A percentile compares a stretch with the other conserved stretches of the same genome.
These are phyloP conservation scores for Pseudocercospora eumusae DNA, from an alignment of 2,329 filamentous ascomycete species.

Conservation along the genomic window DNA sequence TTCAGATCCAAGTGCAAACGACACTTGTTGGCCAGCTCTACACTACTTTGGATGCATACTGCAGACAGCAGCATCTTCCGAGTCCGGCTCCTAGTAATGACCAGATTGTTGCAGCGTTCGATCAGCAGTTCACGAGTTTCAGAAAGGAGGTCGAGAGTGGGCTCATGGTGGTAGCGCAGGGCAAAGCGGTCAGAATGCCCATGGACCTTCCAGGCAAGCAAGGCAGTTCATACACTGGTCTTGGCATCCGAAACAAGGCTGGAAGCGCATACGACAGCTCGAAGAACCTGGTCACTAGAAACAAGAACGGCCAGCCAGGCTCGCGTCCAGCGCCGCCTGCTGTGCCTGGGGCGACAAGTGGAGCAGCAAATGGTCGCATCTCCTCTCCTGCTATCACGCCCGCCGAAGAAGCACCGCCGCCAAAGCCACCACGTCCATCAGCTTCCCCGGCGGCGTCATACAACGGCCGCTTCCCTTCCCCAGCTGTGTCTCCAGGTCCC, in stretches of 20 bases:
- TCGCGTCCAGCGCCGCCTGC: slow-evolving; percentile 14
- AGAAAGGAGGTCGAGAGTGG: slow-evolving; percentile 66
- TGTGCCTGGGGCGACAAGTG: slow-evolving; percentile 7
- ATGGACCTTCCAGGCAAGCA: slow-evolving; percentile 51
- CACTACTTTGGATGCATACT: slow-evolving; percentile 73
- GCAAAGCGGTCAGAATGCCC: slow-evolving; percentile 64
- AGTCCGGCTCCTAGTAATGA: slow-evolving; percentile 72
- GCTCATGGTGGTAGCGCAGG: slow-evolving; percentile 64
- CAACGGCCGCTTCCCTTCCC: slow-evolving; percentile 12
- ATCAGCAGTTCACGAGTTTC: slow-evolving; percentile 61
- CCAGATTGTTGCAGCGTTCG: slow-evolving; percentile 68
- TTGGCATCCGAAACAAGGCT: slow-evolving; percentile 48
- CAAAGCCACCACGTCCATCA: slow-evolving; percentile 39
- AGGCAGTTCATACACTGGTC: slow-evolving; percentile 49
- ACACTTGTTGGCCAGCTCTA: slow-evolving; percentile 75
- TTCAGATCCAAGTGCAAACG: slow-evolving; percentile 75
- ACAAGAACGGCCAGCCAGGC: slow-evolving; percentile 12
- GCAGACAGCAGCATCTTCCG: slow-evolving; percentile 66
- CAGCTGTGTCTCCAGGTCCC: slow-evolving; percentile 22
- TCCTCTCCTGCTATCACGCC: slow-evolving; percentile 11
- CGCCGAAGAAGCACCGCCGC: slow-evolving; percentile 35
- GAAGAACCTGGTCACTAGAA: slow-evolving; percentile 15
- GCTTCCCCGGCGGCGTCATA: slow-evolving; percentile 20
- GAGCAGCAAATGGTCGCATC: slow-evolving; percentile 8
- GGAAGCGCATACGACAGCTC: slow-evolving; percentile 10